Evolutionary conservation across 1,284 basidiomycete genomes (phyloP).

Genomic region (Puccinia novopanici): DNA sequence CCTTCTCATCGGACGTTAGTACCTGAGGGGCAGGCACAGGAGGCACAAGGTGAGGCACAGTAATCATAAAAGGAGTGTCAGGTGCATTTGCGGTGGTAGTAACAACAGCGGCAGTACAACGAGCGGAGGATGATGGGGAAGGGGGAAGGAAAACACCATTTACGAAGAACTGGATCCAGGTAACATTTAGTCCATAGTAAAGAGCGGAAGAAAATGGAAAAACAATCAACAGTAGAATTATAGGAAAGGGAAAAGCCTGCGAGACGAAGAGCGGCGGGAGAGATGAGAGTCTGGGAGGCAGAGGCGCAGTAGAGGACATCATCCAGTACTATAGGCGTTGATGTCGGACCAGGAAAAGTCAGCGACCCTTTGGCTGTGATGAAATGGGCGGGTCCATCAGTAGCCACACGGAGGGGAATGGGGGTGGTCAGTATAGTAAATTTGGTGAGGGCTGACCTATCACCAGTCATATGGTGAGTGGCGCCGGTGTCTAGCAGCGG

Average conservation of each 20-base stretch:
- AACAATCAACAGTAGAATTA: background rate
- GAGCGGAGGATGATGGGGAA: no score
- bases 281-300: background rate
- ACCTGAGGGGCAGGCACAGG: no score
- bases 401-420: slow-evolving; percentile 6
- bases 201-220: background rate
- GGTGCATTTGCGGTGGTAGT: no score
- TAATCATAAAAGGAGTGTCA: no score
- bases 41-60: no score
- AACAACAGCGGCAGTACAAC: no score
- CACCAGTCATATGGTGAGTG: slow-evolving; percentile 16
- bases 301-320: background rate
- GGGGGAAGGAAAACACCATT: background rate
- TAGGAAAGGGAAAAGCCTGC: background rate
- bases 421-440: background rate
- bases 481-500: slow-evolving; percentile 17
- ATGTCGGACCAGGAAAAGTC: background rate
- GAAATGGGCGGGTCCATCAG: background rate
- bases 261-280: background rate
- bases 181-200: background rate
- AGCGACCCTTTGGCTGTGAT: background rate
- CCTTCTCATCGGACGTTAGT: no score
- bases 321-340: background rate
- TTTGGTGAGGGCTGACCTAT: no score
- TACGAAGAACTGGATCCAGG: background rate